Evolutionary conservation across 2,329 filamentous ascomycete genomes (phyloP), one percentile per base, ranked within the genome.

Genomic region (Didymella keratinophila): DNA sequence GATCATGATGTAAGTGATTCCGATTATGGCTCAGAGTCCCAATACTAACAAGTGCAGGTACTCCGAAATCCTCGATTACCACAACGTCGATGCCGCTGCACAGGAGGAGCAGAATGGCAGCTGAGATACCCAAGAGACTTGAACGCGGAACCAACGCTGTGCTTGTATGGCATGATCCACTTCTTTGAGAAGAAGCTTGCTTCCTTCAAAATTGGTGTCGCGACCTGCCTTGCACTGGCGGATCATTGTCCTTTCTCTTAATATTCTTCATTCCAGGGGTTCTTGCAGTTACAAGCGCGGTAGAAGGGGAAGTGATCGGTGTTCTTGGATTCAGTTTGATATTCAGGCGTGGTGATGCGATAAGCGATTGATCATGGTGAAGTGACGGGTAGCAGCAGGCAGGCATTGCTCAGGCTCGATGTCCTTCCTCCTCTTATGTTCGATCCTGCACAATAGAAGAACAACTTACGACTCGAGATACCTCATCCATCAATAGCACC

Each of bases 31-130:
- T 14, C 6, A 25, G 9, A 30, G 9, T 27, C 6, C 41, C 18
- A 25, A 14, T 14, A 42, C 67, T 74, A 48, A 75, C 62, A 45
- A 6, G 4, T 8, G 8, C 70, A 97, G 93, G 93, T 98, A 98
- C 83, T 97, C 93, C 51, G 94, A 98, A 79, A 98, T 99, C 71
- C 89, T 98, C 71, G 93, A 98, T 79, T 98, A 97, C 80, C 95
- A 98, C 81, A 97, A 98, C 74, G 89, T 97, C 63, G 93, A 96
- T 66, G 69, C 75, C 18, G 92, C 96, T 63, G 63, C 71, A 54
- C 69, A 74, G 55, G 69, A 68, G 30, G 71, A 69, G 47, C 71
- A 76, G 64, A 75, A 73, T 47, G 71, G 71, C 49, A 75, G 71
- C 63, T 74, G 62, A 70, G 57, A 56, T 50, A 48, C 46, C 43